Base-by-base conservation (phyloP, 1,284 basidiomycete genomes). In the Agaricales sp. region DNA sequence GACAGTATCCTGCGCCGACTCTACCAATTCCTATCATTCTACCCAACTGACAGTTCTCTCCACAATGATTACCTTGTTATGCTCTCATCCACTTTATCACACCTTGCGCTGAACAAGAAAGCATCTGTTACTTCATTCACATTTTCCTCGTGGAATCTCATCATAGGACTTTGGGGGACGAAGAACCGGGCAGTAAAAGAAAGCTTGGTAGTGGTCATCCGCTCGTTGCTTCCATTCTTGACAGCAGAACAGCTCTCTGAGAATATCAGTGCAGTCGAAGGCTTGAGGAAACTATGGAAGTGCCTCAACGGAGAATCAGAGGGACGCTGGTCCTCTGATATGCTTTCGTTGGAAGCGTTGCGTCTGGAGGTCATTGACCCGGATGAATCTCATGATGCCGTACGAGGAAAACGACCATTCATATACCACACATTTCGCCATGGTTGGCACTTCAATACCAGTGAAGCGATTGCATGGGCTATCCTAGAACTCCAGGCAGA, bases 401-500 rank as follows among this genome's bases (percentile, higher is more conserved):
- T 41, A 45, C 37, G 45, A 11, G 53, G 56, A 12, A 51, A 59
- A 35, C 56, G 60, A 11, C 68, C 80, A 14, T 88, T 90, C 54
- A 63, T 73, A 19, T 73, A 78, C 0, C 67, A 61, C 18, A 86
- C 83, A 1, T 88, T 91, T 59, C 68, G 76, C 39, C 74, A 82
- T 41, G 89, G 88, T 2, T 77, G 74, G 66, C 76, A 78, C 53
- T 91, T 97, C 57, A 78, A 79, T 51, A 59, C 74, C 0, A 69
- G 65, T 19, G 82, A 90, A 60, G 87, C 88, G 0, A 61, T 90
- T 30, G 73, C 80, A 0, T 98, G 94, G 93, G 77, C 80, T 1
- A 71, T 82, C 1, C 65, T 94, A 2, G 83, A 94, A 61, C 66
- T 96, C n/a, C 85, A 88, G 53, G 86, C 90, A 3, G 89, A 93